Conservation (phyloP, 2,329 filamentous ascomycete genomes). For the Hypoxylon sp. region DNA sequence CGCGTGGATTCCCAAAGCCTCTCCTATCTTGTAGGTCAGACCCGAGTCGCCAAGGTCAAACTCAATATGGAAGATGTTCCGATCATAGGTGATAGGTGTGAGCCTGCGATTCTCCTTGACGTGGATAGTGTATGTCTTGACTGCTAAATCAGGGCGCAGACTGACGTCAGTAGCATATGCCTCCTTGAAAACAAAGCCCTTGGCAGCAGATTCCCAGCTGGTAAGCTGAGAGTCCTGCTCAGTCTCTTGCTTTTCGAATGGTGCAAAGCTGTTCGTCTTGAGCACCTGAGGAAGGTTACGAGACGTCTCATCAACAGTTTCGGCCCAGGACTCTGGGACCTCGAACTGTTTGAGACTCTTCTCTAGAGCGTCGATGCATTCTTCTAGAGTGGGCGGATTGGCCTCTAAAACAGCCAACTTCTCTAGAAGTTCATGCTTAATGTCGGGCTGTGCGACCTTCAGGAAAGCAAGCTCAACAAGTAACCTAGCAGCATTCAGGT, state of each 20-base stretch:
- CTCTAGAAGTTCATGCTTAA: slow-evolving; percentile 71
- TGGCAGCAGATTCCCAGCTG: slow-evolving; percentile 86
- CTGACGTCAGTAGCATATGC: slow-evolving; percentile 80
- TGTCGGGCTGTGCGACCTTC: slow-evolving; percentile 76
- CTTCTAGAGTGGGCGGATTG: slow-evolving; percentile 61
- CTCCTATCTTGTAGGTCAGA: slow-evolving; percentile 95
- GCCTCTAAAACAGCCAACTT: slow-evolving; percentile 74
- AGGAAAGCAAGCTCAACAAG: slow-evolving; percentile 87
- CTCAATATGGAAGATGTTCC: slow-evolving; percentile 99
- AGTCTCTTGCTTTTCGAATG: slow-evolving; percentile 80
- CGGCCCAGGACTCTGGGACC: slow-evolving; percentile 83
- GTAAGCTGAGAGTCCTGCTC: slow-evolving; percentile 75
- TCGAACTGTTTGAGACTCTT: slow-evolving; percentile 79
- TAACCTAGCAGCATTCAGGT: slow-evolving; percentile 71
- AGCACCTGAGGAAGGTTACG: slow-evolving; percentile 72
- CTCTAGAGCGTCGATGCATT: slow-evolving; percentile 75
- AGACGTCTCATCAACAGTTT: slow-evolving; percentile 70
- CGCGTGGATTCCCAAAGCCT: slow-evolving; percentile 95
- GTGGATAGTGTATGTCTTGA: slow-evolving; percentile 87
- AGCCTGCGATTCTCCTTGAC: slow-evolving; percentile 97
- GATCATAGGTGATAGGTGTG: slow-evolving; percentile 89
- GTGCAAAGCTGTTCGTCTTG: slow-evolving; percentile 83
- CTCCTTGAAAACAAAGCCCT: slow-evolving; percentile 93
- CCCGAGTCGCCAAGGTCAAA: slow-evolving; percentile 94
- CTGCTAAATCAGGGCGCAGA: slow-evolving; percentile 86